phyloP scores from a whole-genome alignment of 345 rosid genomes.

The Melastoma malabathricum region DNA sequence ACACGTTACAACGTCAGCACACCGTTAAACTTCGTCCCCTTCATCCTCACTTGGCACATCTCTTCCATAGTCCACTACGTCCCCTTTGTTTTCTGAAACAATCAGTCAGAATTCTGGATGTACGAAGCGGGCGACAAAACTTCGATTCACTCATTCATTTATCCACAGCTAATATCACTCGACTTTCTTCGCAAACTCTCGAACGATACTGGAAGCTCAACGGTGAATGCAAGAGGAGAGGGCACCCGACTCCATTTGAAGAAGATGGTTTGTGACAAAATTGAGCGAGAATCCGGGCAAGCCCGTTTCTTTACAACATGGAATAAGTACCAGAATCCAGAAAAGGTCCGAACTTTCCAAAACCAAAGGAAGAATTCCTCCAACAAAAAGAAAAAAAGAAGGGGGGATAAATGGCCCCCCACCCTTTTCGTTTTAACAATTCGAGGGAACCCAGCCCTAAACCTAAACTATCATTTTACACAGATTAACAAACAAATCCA shows the following conservation, averaged over 20 bases:
- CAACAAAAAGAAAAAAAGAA: constrained; percentile 9
- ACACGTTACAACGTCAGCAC: no score
- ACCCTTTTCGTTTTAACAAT: constrained; percentile 3
- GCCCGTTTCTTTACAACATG: constrained; percentile 21
- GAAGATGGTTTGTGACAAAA: constrained; percentile 13
- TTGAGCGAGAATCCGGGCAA: constrained; percentile 39
- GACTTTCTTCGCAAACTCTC: background rate
- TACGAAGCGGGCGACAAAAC: constrained; percentile 61
- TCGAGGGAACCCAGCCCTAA: constrained; percentile 7
- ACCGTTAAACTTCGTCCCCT: no score
- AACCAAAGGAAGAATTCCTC: constrained; percentile 28
- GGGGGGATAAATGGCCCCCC: background rate
- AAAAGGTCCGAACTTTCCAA: constrained; percentile 32
- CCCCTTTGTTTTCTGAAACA: constrained; percentile 51
- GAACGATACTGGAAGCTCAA: background rate
- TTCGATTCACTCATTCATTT: constrained; percentile 55
- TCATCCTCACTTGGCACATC: constrained; percentile 58
- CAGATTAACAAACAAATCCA: no score
- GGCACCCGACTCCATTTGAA: constrained; percentile 24
- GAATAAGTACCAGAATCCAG: constrained; percentile 33
- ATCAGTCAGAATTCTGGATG: constrained; percentile 61
- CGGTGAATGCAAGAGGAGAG: constrained; percentile 25
- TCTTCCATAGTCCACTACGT: constrained; percentile 83
- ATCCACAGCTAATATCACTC: background rate
- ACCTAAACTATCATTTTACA: no score